Conservation (phyloP, 2,329 filamentous ascomycete genomes). For the Pestalotiopsis sp. region DNA sequence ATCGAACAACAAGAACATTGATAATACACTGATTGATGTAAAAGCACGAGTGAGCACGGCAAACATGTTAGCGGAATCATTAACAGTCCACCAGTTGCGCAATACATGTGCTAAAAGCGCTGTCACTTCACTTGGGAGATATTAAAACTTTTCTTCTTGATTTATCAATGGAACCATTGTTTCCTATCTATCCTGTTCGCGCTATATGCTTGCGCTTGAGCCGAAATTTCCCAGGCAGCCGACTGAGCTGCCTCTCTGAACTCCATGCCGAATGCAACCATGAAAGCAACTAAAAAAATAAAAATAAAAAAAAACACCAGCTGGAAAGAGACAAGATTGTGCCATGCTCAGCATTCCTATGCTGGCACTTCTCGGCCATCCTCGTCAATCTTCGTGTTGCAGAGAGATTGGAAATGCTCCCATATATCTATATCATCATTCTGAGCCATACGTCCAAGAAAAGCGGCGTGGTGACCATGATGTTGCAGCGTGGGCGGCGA, state of each 20-base stretch:
- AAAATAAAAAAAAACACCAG: not conserved
- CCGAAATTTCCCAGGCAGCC: not conserved
- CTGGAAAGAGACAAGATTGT: not conserved
- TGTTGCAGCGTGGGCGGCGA: constrained; percentile 44
- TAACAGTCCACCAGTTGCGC: too few species aligned
- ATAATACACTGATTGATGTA: too few species aligned
- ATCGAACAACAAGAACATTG: too few species aligned
- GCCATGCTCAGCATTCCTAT: not conserved
- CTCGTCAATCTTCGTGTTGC: not conserved
- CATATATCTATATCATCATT: constrained; percentile 16
- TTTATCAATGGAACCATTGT: not conserved
- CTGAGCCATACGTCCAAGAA: constrained; percentile 21
- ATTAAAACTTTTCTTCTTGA: not conserved
- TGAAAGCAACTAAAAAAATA: not conserved
- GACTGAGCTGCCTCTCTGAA: not conserved
- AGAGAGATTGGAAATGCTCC: constrained; percentile 7
- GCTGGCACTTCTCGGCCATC: not conserved
- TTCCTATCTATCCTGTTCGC: not conserved
- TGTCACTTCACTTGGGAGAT: too few species aligned
- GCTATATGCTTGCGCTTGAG: not conserved
- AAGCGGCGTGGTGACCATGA: constrained; percentile 21
- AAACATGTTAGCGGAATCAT: too few species aligned
- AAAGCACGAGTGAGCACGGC: too few species aligned
- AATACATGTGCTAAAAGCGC: too few species aligned
- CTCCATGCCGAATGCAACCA: not conserved